Evolutionary conservation across 1,139 yeast species (phyloP), one percentile per base, ranked within the genome.

Genomic region (Lodderomyces elongisporus): DNA sequence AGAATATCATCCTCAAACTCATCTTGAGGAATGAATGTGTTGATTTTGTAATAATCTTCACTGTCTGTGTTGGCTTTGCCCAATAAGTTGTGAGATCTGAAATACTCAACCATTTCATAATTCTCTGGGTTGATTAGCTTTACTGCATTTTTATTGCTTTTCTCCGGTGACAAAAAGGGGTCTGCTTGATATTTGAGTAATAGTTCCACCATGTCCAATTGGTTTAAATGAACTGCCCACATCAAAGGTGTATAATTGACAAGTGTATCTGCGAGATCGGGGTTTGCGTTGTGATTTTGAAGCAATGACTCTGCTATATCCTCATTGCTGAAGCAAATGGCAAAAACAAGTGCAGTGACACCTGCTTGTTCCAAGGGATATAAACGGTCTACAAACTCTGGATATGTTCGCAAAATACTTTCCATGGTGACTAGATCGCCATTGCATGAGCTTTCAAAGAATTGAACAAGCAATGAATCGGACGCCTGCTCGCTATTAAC

Each of bases 341-440:
- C 74, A 47, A 66, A 74, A 1, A 75, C 61, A 44, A 77, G 56
- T 1, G 79, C 71, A 0, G 74, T 60, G 3, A 67, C 56, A 0
- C 83, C 83, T 21, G 53, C 49, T 4, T 53, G 51, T 27, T 66
- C 69, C 5, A 46, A 41, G 3, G 70, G 70, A 36, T 49, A 60
- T 16, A 49, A 38, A 18, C 41, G 29, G 30, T 66, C 55, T n/a
- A 66, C 48, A 9, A 58, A 39, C 4, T 56, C 56, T 1, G 63
- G 58, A 31, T 60, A 49, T 3, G 53, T 46, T 14, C 62, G 41
- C 2, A 63, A 39, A 2, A 66, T 44, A 14, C 60, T 58, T 37
- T 72, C 71, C 20, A 71, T 44, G 1, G 73, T 52, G 2, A 59
- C 66, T 22, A 61, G 41, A 42, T 77, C 82, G 7, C 78, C 79